phyloP scores from a whole-genome alignment of 768 basidiomycete genomes.

The Pholiota microspora region DNA sequence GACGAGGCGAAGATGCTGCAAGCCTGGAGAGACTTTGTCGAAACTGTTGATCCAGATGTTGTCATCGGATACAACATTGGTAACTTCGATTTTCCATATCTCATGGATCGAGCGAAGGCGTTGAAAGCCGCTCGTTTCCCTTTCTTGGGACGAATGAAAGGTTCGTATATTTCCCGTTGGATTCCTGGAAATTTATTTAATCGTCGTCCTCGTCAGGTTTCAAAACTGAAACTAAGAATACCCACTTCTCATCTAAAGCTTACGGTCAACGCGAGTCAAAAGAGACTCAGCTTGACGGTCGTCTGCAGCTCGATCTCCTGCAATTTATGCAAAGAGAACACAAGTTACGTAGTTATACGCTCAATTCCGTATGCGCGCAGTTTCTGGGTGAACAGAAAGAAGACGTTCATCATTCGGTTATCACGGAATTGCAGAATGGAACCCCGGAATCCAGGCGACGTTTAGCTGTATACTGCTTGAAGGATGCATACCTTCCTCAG shows the following conservation, averaged over 20 bases:
- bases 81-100: constrained; percentile 95
- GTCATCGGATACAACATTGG: constrained; percentile 96
- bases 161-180: constrained; percentile 35
- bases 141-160: constrained; percentile 70
- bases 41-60: constrained; percentile 90
- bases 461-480: constrained; percentile 95
- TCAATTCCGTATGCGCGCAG: constrained; percentile 97
- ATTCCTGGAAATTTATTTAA: constrained; percentile 7
- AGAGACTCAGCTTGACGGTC: constrained; percentile 86
- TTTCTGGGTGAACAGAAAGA: constrained; percentile 99
- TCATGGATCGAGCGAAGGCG: constrained; percentile 88
- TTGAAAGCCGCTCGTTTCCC: constrained; percentile 70
- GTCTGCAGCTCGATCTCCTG: constrained; percentile 92
- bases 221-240: constrained; percentile 82
- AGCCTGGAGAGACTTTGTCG: constrained; percentile 88
- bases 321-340: constrained; percentile 99
- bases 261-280: constrained; percentile 98
- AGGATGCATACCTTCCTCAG: constrained; percentile 99
- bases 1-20: constrained; percentile 74
- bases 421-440: constrained; percentile 97
- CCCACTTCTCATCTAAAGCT: constrained; percentile 97
- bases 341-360: constrained; percentile 94
- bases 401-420: constrained; percentile 97
- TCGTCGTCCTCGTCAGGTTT: constrained; percentile 42
- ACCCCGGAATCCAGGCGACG: constrained; percentile 90